phyloP scores from a whole-genome alignment of 306 rosid species.

The Rosa chinensis region DNA sequence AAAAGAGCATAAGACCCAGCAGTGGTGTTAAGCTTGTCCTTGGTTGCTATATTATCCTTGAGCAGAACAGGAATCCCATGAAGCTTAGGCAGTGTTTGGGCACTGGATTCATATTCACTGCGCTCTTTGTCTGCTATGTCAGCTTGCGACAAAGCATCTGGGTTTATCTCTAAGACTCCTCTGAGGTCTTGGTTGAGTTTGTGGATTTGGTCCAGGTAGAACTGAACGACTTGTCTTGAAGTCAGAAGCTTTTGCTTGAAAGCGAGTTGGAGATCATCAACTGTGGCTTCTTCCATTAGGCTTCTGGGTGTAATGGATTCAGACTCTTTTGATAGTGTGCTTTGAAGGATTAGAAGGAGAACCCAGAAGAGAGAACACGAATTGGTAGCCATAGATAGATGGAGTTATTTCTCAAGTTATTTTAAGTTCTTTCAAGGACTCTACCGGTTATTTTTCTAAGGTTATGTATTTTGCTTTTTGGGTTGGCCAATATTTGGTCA shows the following conservation, averaged over 20 bases:
- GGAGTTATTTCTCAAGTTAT: background rate
- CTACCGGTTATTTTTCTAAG: too few relatives aligned
- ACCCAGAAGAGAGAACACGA: background rate
- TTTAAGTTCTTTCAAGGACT: background rate
- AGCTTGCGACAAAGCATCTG: background rate
- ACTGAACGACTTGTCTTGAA: slow-evolving; percentile 56
- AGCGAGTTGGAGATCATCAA: slow-evolving; percentile 53
- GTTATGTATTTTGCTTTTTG: too few relatives aligned
- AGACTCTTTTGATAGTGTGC: background rate
- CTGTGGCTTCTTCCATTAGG: slow-evolving; percentile 46
- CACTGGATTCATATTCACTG: slow-evolving; percentile 42
- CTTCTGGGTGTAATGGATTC: background rate
- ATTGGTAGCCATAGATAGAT: background rate
- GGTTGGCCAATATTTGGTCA: too few relatives aligned
- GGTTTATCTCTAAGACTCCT: slow-evolving; percentile 30
- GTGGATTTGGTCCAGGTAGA: slow-evolving; percentile 46
- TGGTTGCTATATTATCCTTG: slow-evolving; percentile 67
- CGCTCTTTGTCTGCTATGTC: slow-evolving; percentile 20
- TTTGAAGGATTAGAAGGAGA: background rate
- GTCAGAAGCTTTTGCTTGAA: slow-evolving; percentile 46
- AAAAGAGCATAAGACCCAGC: slow-evolving; percentile 63
- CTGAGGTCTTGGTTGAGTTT: slow-evolving; percentile 41
- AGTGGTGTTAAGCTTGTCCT: slow-evolving; percentile 65
- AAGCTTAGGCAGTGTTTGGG: slow-evolving; percentile 23
- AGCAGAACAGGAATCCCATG: slow-evolving; percentile 69